A percentile compares a stretch with the other conserved stretches of the same genome.
phyloP scores from a whole-genome alignment of 805 yeast genomes.

The Lachancea cidri region DNA sequence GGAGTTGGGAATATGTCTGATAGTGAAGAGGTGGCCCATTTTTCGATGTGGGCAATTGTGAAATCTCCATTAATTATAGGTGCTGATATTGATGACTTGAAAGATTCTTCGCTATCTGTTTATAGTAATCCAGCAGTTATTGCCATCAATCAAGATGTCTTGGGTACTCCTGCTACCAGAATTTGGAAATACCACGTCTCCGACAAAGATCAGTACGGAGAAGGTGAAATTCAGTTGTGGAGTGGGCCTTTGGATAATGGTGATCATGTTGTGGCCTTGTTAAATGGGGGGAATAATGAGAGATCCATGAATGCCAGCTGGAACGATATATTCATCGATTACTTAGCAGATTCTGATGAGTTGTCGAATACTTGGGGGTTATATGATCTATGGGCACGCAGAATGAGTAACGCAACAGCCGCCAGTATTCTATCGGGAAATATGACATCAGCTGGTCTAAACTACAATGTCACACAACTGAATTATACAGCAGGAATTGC shows the following conservation, averaged over 20 bases:
- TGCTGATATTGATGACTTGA: conserved; percentile 22
- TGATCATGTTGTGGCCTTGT: conserved; percentile 9
- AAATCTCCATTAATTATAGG: conserved; percentile 31
- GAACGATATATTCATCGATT: conserved; percentile 8
- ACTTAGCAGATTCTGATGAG: too few species aligned
- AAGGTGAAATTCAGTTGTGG: conserved; percentile 12
- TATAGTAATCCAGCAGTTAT: conserved; percentile 12
- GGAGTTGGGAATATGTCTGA: conserved; percentile 29
- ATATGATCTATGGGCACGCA: conserved; percentile 11
- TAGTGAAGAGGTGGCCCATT: conserved; percentile 30
- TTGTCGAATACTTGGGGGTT: conserved; percentile 6
- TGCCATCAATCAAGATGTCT: conserved; percentile 28
- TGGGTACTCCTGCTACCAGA: conserved; percentile 15
- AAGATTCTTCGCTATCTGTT: conserved; percentile 18
- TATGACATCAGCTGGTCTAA: neutral
- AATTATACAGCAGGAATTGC: conserved; percentile 8
- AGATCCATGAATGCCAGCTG: conserved; percentile 7
- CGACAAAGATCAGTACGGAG: conserved; percentile 5
- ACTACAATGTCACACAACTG: conserved; percentile 8
- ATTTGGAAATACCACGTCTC: conserved; percentile 8
- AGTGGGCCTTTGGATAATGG: conserved; percentile 9
- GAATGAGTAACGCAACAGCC: conserved; percentile 6
- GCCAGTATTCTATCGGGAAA: conserved; percentile 1
- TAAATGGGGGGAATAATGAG: conserved; percentile 7
- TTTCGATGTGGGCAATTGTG: conserved; percentile 31